These are phyloP conservation scores for Pleomassaria siparia DNA, from an alignment of 2,329 filamentous ascomycete species.

Conservation along the genomic window DNA sequence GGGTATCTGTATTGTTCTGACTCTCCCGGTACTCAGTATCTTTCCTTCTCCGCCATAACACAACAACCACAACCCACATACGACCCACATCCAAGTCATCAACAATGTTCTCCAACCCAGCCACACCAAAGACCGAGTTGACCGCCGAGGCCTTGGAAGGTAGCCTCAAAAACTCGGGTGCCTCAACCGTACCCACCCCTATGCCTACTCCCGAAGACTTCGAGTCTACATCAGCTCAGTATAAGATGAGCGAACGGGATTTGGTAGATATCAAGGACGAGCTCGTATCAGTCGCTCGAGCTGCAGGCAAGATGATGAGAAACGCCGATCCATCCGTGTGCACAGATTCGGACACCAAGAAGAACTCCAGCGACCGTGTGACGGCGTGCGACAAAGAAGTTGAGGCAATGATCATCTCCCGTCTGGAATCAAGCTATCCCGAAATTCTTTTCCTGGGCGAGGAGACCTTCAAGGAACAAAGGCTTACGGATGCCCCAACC, in stretches of 20 bases:
- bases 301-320: conserved; percentile 37
- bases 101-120: background rate
- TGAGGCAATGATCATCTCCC: conserved; percentile 52
- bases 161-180: conserved; percentile 9
- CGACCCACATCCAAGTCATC: no score
- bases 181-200: conserved; percentile 9
- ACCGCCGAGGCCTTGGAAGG: background rate
- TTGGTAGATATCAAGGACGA: conserved; percentile 20
- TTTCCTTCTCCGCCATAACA: no score
- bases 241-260: conserved; percentile 14
- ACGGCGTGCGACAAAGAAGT: conserved; percentile 58
- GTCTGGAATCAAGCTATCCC: conserved; percentile 50
- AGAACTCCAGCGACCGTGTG: conserved; percentile 53
- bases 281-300: conserved; percentile 28
- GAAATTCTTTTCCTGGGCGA: conserved; percentile 46
- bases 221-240: conserved; percentile 15
- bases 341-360: conserved; percentile 30
- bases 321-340: conserved; percentile 29
- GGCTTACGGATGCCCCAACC: conserved; percentile 33
- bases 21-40: no score
- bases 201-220: conserved; percentile 17
- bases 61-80: no score
- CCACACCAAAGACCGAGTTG: background rate
- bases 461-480: conserved; percentile 36
- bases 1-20: no score